Percentiles rank a stretch among this genome's conserved stretches.
Conservation (phyloP, 345 rosid species). For the Punica granatum region DNA sequence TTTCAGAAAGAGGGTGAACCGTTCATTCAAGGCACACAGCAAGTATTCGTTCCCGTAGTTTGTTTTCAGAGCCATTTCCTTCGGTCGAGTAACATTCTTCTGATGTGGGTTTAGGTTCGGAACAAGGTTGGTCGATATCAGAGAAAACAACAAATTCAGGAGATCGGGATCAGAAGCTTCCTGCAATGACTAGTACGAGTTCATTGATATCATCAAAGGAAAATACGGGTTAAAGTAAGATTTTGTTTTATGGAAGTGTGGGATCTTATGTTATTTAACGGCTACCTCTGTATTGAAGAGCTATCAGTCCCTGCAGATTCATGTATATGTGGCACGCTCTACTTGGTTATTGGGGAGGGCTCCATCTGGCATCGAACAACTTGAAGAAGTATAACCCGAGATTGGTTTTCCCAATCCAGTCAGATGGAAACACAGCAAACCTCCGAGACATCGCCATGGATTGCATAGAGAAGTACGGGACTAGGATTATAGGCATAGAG, state of each 20-base stretch:
- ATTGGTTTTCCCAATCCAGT: constrained; percentile 37
- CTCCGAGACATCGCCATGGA: constrained; percentile 28
- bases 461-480: constrained; percentile 36
- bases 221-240: constrained; percentile 33
- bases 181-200: constrained; percentile 22
- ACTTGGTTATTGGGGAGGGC: constrained; percentile 62
- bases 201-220: constrained; percentile 26
- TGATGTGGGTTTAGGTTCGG: constrained; percentile 32
- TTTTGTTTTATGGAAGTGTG: not conserved
- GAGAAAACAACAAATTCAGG: constrained; percentile 48
- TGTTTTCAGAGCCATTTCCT: not conserved
- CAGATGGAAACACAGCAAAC: constrained; percentile 33
- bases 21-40: constrained; percentile 31
- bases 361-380: constrained; percentile 33
- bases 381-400: constrained; percentile 46
- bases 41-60: constrained; percentile 10
- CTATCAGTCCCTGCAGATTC: no score
- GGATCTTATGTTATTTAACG: no score
- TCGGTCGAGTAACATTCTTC: no score
- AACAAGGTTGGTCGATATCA: constrained; percentile 35
- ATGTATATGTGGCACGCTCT: constrained; percentile 60
- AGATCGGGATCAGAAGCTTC: constrained; percentile 19
- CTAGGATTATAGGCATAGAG: constrained; percentile 34
- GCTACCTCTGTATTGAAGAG: no score
- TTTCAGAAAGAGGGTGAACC: constrained; percentile 29